phyloP scores from a whole-genome alignment of 2,329 filamentous ascomycete species.

The Aspergillus proliferans region DNA sequence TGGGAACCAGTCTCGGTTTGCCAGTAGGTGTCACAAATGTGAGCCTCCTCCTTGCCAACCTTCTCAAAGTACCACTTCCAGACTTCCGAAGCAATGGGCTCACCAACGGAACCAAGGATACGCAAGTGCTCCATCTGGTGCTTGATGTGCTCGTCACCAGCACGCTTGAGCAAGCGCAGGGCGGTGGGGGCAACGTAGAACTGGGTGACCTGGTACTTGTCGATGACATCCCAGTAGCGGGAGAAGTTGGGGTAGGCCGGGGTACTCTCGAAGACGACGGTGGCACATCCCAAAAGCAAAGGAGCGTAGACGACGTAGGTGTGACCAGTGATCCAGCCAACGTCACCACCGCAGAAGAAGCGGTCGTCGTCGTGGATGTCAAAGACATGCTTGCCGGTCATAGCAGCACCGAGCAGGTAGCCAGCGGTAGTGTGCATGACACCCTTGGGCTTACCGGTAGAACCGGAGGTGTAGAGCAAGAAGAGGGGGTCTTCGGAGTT shows the following conservation, averaged over 20 bases:
- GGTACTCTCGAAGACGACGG: slow-evolving; percentile 95
- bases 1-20: slow-evolving; percentile 98
- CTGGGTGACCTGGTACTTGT: slow-evolving; percentile 89
- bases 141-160: slow-evolving; percentile 87
- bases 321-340: slow-evolving; percentile 98
- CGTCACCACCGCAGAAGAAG: slow-evolving; percentile 97
- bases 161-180: slow-evolving; percentile 86
- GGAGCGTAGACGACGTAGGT: slow-evolving; percentile 98
- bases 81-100: slow-evolving; percentile 94
- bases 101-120: slow-evolving; percentile 88
- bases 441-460: slow-evolving; percentile 97
- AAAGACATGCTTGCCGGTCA: slow-evolving; percentile 97
- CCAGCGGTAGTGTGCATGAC: slow-evolving; percentile 96
- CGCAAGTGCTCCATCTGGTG: slow-evolving; percentile 82
- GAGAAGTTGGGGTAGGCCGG: slow-evolving; percentile 97
- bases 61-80: slow-evolving; percentile 99
- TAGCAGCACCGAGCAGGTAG: slow-evolving; percentile 87
- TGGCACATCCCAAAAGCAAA: slow-evolving; percentile 83
- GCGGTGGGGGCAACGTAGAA: slow-evolving; percentile 98
- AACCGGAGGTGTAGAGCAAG: slow-evolving; percentile 95
- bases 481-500: slow-evolving; percentile 94
- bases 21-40: slow-evolving; percentile 98
- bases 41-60: slow-evolving; percentile 87
- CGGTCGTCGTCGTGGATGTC: slow-evolving; percentile 90
- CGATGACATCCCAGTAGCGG: slow-evolving; percentile 97